Percentiles rank a stretch among this genome's conserved stretches.
Conservation (phyloP, 352 stramenopile genomes). For the Phytophthora sansomeana region DNA sequence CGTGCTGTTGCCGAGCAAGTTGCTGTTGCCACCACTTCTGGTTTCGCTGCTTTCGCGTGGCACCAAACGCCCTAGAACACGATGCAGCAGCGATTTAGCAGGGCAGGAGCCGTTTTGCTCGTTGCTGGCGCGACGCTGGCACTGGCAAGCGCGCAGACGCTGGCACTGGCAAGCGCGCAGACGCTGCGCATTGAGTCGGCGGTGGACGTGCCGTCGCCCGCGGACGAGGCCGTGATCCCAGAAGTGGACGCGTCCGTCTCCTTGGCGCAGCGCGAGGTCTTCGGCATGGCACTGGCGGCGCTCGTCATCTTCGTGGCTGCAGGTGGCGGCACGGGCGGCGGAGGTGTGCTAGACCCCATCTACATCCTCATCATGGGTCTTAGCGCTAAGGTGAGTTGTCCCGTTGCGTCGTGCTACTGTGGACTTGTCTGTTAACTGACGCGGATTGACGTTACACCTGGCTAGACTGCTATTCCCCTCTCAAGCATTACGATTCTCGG, state of each 20-base stretch:
- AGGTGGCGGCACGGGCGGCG: conserved; percentile 91
- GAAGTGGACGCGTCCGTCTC: conserved; percentile 20
- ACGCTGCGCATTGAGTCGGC: conserved; percentile 19
- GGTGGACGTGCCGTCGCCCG: background rate
- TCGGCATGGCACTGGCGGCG: conserved; percentile 57
- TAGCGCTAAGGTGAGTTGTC: conserved; percentile 65
- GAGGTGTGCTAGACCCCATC: conserved; percentile 96
- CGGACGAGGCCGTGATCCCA: conserved; percentile 19
- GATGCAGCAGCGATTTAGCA: conserved; percentile 3
- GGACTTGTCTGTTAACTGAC: conserved; percentile 1
- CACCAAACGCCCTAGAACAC: conserved; percentile 1
- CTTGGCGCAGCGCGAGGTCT: conserved; percentile 51
- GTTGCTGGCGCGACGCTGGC: background rate
- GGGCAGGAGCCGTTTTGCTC: background rate
- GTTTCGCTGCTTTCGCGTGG: conserved; percentile 6
- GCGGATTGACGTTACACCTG: background rate
- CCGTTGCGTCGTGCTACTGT: background rate
- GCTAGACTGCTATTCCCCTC: conserved; percentile 92
- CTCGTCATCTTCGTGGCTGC: conserved; percentile 90
- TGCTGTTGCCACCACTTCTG: conserved; percentile 8
- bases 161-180: conserved; percentile 8
- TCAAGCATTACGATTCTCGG: conserved; percentile 97
- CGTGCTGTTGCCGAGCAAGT: background rate
- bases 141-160: too few relatives aligned
- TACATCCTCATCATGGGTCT: conserved; percentile 97